These are phyloP conservation scores for Osmozyma mogii DNA, from an alignment of 805 yeast species.

Conservation along the genomic window DNA sequence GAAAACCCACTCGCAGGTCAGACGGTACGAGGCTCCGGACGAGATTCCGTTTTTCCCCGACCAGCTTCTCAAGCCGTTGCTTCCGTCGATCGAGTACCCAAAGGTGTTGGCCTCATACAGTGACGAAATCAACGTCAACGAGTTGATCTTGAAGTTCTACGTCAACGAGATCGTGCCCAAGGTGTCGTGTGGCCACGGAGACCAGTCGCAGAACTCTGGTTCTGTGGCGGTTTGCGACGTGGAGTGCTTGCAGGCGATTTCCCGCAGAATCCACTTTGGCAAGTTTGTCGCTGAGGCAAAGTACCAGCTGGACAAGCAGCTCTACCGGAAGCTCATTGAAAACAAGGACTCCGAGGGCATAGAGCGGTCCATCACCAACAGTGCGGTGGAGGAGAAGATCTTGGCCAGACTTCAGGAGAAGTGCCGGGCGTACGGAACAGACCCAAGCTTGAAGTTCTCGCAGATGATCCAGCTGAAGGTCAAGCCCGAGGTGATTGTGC, in stretches of 20 bases:
- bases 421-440: conserved; percentile 82
- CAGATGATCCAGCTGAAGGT: conserved; percentile 67
- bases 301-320: conserved; percentile 58
- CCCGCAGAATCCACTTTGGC: conserved; percentile 93
- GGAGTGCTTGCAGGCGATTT: conserved; percentile 77
- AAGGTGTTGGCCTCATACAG: conserved; percentile 67
- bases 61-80: conserved; percentile 54
- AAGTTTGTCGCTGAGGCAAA: conserved; percentile 97
- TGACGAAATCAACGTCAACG: conserved; percentile 68
- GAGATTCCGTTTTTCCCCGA: conserved; percentile 84
- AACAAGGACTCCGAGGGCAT: conserved; percentile 64
- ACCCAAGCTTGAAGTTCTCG: conserved; percentile 68
- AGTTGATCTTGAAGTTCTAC: conserved; percentile 59
- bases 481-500: conserved; percentile 73
- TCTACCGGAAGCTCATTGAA: conserved; percentile 56
- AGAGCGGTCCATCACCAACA: conserved; percentile 74
- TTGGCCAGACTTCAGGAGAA: conserved; percentile 70
- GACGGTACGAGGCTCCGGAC: conserved; percentile 93
- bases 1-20: conserved; percentile 53
- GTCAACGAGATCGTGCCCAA: conserved; percentile 68
- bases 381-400: conserved; percentile 79
- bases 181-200: conserved; percentile 57
- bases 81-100: conserved; percentile 79
- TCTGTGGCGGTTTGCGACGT: conserved; percentile 81
- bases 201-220: conserved; percentile 81